Evolutionary conservation across 176 grass and related monocot genomes (phyloP), one percentile per base, ranked within the genome.

Genomic region (Oryza meyeriana): DNA sequence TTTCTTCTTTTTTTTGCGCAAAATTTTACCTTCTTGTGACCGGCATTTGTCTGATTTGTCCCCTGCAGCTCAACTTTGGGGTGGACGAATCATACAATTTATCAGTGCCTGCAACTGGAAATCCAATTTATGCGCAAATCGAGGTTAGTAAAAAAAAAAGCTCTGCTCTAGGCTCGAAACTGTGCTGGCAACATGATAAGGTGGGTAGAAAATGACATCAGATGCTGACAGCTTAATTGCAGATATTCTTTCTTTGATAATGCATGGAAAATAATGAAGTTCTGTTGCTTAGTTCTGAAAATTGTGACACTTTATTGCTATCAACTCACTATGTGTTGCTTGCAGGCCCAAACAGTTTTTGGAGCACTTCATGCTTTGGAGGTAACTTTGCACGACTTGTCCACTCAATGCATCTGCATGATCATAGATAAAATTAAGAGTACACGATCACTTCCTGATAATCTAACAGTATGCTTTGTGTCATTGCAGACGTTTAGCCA

Each of bases 401-500:
- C 13, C 33, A 65, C 63, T 28, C 25, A 30, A 68, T 70, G 25
- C 28, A 18, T 29, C 22, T 20, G 20, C 26, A 75, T 40, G 35
- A 75, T 18, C 29, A 74, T 39, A 41, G n/a, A 71, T 34, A 40
- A 41, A 57, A 33, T 62, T 42, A 3, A 1, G 44, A 13, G 4
- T 40, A 25, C 12, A n/a, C 50, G 31, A 45, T 71, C 32, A 42
- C 33, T 75, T 71, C 12, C 69, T 52, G 69, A 79, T 77, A 40
- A 68, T 26, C 33, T 72, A 35, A 84, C 10, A 11, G 20, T 75
- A 10, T 2, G 3, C 81, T 73, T 44, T 83, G 8, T 76, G 4
- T 47, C 80, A 52, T 30, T 89, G 83, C 84, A 98, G 95, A 98
- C 95, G 39, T 95, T 98, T 72, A 98, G 95, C 83, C 95, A 98